phyloP scores from a whole-genome alignment of 192 early-diverging fungal genomes.

The Funneliformis geosporum region DNA sequence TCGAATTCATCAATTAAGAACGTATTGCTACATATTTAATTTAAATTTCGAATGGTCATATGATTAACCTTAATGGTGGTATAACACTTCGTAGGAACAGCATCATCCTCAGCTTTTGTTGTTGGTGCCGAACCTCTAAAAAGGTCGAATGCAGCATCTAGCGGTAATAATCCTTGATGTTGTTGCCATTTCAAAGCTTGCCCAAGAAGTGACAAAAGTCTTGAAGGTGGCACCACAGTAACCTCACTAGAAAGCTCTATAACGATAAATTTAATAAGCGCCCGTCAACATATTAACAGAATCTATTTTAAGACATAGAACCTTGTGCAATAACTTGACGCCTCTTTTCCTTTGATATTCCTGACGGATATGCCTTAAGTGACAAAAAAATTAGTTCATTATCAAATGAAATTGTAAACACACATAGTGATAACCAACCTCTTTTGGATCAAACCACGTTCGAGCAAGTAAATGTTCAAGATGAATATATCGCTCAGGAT shows the following conservation, averaged over 20 bases:
- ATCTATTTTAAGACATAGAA: constrained; percentile 24
- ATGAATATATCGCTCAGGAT: constrained; percentile 80
- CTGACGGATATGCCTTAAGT: constrained; percentile 60
- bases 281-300: not conserved
- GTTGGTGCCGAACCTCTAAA: constrained; percentile 71
- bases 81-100: constrained; percentile 66
- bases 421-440: constrained; percentile 38
- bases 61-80: constrained; percentile 74
- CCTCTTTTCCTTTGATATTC: constrained; percentile 68
- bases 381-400: constrained; percentile 15
- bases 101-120: constrained; percentile 72
- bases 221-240: constrained; percentile 69
- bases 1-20: not conserved
- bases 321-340: constrained; percentile 74
- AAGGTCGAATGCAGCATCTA: constrained; percentile 74
- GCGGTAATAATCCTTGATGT: constrained; percentile 72
- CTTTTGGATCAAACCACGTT: constrained; percentile 71
- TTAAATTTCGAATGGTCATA: not conserved
- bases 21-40: not conserved
- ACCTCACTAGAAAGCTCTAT: constrained; percentile 62
- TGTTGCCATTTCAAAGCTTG: constrained; percentile 91
- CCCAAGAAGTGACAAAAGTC: constrained; percentile 81
- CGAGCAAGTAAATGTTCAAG: constrained; percentile 78
- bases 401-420: not conserved
- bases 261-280: not conserved